phyloP scores from a whole-genome alignment of 352 stramenopile species.

The Pythium sp. region DNA sequence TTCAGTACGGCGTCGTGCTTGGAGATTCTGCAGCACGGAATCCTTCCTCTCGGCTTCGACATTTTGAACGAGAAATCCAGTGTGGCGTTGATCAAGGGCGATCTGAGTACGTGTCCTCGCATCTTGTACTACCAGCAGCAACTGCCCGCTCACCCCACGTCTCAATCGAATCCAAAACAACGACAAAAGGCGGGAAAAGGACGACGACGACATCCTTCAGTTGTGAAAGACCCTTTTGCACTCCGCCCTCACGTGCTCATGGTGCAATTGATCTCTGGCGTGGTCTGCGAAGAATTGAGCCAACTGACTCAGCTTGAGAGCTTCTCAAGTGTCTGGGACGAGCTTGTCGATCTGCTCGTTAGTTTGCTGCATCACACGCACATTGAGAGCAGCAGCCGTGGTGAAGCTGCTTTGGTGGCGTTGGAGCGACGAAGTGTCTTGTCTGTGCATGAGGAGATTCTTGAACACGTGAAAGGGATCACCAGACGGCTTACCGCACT shows the following conservation, averaged over 20 bases:
- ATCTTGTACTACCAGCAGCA: conserved; percentile 62
- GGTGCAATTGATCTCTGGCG: conserved; percentile 57
- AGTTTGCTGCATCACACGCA: conserved; percentile 50
- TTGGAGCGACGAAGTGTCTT: conserved; percentile 62
- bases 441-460: conserved; percentile 69
- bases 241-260: conserved; percentile 56
- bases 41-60: conserved; percentile 57
- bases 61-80: conserved; percentile 32
- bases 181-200: not conserved
- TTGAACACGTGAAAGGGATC: conserved; percentile 65
- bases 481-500: conserved; percentile 47
- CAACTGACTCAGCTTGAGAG: conserved; percentile 34
- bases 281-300: conserved; percentile 60
- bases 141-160: conserved; percentile 24
- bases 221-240: conserved; percentile 58
- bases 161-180: conserved; percentile 1
- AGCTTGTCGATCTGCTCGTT: conserved; percentile 52
- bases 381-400: conserved; percentile 24
- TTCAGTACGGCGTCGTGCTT: conserved; percentile 52
- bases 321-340: conserved; percentile 53
- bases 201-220: conserved; percentile 43
- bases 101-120: not conserved
- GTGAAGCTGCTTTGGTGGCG: conserved; percentile 37
- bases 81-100: conserved; percentile 4
- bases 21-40: conserved; percentile 50